Percentiles rank a stretch among this genome's conserved stretches.
Conservation (phyloP, 768 basidiomycete genomes). For the Rossbeevera mucosa region DNA sequence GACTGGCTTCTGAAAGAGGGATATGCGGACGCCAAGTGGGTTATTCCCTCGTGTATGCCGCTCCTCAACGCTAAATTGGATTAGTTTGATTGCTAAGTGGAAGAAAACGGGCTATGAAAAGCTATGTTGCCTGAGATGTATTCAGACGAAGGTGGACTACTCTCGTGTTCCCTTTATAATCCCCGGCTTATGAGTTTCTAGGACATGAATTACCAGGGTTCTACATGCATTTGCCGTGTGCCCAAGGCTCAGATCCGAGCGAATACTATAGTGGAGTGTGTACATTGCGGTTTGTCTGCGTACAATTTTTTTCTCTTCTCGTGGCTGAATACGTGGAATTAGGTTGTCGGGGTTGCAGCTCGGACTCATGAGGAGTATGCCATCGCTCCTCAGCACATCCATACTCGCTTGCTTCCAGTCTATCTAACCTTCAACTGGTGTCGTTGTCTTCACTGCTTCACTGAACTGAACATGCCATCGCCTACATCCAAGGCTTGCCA, state of each 20-base stretch:
- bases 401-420: background rate
- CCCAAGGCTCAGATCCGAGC: conserved; percentile 89
- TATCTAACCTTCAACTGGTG: background rate
- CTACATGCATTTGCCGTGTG: conserved; percentile 95
- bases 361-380: conserved; percentile 57
- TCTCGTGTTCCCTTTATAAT: conserved; percentile 2
- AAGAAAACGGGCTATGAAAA: conserved; percentile 99
- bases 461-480: background rate
- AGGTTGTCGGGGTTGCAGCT: conserved; percentile 92
- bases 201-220: conserved; percentile 99
- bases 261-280: conserved; percentile 93
- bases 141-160: conserved; percentile 75
- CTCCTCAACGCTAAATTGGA: conserved; percentile 4
- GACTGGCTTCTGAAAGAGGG: conserved; percentile 98
- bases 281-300: conserved; percentile 80
- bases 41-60: conserved; percentile 14
- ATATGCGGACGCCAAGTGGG: conserved; percentile 94
- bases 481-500: background rate
- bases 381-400: background rate
- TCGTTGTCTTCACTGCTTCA: background rate
- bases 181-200: conserved; percentile 28
- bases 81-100: conserved; percentile 96
- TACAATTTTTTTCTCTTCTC: background rate
- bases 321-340: conserved; percentile 13
- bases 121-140: conserved; percentile 93